Percentiles rank a stretch among this genome's conserved stretches.
These are phyloP conservation scores for Lasiodiplodia sp. DNA, from an alignment of 2,329 filamentous ascomycete genomes.

Conservation along the genomic window DNA sequence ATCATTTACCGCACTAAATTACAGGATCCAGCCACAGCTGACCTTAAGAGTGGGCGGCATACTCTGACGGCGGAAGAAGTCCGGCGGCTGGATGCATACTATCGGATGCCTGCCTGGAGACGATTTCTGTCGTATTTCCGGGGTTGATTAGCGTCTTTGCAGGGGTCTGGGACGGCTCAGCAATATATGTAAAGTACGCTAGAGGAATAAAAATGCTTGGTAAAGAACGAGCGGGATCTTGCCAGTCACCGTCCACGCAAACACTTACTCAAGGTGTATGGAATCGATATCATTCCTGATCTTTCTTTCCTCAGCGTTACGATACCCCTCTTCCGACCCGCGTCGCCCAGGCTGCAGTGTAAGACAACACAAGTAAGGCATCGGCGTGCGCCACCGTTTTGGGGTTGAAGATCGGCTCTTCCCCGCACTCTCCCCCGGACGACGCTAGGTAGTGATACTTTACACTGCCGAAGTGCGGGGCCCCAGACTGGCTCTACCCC, in stretches of 20 bases:
- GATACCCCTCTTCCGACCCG: neutral
- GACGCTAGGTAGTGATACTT: neutral
- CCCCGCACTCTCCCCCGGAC: neutral
- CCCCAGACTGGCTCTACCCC: conserved; percentile 3
- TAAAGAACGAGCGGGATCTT: too few relatives aligned
- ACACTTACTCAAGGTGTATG: too few relatives aligned
- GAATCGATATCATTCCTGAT: neutral
- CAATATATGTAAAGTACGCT: neutral
- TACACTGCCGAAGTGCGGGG: conserved; percentile 11
- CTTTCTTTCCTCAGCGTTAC: neutral
- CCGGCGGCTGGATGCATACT: conserved; percentile 7
- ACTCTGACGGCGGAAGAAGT: conserved; percentile 2
- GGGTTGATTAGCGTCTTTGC: neutral
- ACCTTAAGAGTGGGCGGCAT: neutral
- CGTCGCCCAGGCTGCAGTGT: neutral
- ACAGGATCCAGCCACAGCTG: neutral
- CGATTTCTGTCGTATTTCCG: neutral
- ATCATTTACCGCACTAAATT: neutral
- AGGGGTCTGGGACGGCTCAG: neutral
- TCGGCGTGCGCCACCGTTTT: neutral
- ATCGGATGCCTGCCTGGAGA: conserved; percentile 3
- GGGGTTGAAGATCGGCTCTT: conserved; percentile 1
- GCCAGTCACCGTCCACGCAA: too few relatives aligned
- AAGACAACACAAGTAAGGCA: neutral
- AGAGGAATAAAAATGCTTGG: too few relatives aligned